These are phyloP conservation scores for Bisporella sp. DNA, from an alignment of 2,329 filamentous ascomycete species.

Conservation along the genomic window DNA sequence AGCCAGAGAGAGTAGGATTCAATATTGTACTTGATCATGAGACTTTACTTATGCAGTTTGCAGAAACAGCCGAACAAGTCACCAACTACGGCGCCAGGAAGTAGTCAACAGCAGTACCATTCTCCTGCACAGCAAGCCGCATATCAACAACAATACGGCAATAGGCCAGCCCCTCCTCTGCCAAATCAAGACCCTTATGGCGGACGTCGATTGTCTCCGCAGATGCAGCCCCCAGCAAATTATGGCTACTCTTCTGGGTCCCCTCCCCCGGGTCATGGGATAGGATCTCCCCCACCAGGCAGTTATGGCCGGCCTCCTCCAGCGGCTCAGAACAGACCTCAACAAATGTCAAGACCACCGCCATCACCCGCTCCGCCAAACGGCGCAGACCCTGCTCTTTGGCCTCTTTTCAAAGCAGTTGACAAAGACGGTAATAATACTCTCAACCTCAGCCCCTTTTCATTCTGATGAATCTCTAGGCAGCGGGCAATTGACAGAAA, in stretches of 20 bases:
- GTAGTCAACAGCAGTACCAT: slow-evolving; percentile 3
- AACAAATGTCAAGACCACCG: slow-evolving; percentile 56
- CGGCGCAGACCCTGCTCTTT: slow-evolving; percentile 63
- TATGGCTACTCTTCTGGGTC: slow-evolving; percentile 19
- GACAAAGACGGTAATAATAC: slow-evolving; percentile 64
- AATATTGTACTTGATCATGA: not conserved
- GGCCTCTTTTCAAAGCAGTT: slow-evolving; percentile 82
- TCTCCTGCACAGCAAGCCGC: slow-evolving; percentile 17
- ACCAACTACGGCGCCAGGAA: slow-evolving; percentile 11
- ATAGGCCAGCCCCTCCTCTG: slow-evolving; percentile 23
- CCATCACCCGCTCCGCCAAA: slow-evolving; percentile 52
- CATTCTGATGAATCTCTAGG: slow-evolving; percentile 34
- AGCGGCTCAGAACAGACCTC: slow-evolving; percentile 34
- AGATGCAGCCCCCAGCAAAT: slow-evolving; percentile 19
- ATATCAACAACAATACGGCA: slow-evolving; percentile 19
- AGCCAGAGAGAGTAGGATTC: slow-evolving; percentile 37
- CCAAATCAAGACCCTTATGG: slow-evolving; percentile 10
- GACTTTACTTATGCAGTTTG: too few relatives aligned
- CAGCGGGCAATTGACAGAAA: slow-evolving; percentile 76
- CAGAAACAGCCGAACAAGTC: not conserved
- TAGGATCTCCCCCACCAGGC: slow-evolving; percentile 40
- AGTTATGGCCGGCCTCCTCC: slow-evolving; percentile 31
- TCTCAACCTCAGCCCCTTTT: too few relatives aligned
- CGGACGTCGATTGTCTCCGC: slow-evolving; percentile 18
- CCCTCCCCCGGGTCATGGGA: slow-evolving; percentile 27